Base-by-base conservation (phyloP, 2,329 filamentous ascomycete genomes). In the Cladosporium sp. region DNA sequence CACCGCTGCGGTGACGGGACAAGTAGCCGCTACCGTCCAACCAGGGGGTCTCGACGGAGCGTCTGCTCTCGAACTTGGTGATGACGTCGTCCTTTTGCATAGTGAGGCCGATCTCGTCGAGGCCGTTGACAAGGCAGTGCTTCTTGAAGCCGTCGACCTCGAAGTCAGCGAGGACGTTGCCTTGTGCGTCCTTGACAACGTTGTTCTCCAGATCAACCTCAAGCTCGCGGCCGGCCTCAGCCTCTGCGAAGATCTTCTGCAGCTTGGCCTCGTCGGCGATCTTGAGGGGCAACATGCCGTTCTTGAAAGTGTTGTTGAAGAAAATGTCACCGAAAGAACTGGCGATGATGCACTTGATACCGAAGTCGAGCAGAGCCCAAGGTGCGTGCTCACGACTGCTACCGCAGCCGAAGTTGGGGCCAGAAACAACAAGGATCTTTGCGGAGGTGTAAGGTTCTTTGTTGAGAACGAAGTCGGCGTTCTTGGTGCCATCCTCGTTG, bases 301-400 rank as follows among this genome's bases (percentile, higher is more conserved):
- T 98, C 80, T 98, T 97, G 81, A 96, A 97, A n/a, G 87, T 93
- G 78, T 98, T 98, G 82, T 95, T 96, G 82, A 92, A 94, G 82
- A 96, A 96, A 70, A 98, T 98, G 65, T 95, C 89, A 52, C 86
- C 87, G 59, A 81, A 88, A 1, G 86, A 91, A 1, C 89, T 88
- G 1, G 92, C 93, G 60, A 97, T 95, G 63, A 97, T 79, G 68
- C 86, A 92, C 67, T 86, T 88, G 74, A 98, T 95, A 59, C 93
- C 93, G 62, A 97, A 97, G 72, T 97, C 93, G 51, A 95, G 83
- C 19, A 97, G 80, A 5, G 93, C 92, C 93, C 93, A 97, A 1
- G 93, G 93, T 2, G 93, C 93, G 74, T 97, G 93, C 72, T 97
- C 93, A 66, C 93, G 84, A 25, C 86, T 92, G 62, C 82, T 87